Conservation (phyloP, 257 asterid genomes). For the Salvia rosmarinus region DNA sequence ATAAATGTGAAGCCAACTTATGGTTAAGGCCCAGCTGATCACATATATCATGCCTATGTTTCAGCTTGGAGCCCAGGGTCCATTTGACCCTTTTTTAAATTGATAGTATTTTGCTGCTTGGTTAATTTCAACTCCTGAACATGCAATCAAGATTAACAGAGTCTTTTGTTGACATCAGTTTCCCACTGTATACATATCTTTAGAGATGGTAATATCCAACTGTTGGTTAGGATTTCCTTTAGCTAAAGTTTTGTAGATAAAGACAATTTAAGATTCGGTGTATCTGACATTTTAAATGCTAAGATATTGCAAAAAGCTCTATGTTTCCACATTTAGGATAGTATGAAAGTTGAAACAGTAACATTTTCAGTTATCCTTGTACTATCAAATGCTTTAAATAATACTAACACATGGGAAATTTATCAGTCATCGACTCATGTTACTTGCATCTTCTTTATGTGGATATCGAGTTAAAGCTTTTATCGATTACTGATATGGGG, state of each 20-base stretch:
- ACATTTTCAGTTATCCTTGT: slow-evolving; percentile 1
- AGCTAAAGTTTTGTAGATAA: background rate
- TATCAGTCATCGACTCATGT: background rate
- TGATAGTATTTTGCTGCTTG: too few species aligned
- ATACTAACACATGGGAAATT: background rate
- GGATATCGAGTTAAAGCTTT: slow-evolving; percentile 2
- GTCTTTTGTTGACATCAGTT: slow-evolving; percentile 8
- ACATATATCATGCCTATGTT: background rate
- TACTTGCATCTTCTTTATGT: slow-evolving; percentile 2
- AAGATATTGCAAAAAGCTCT: background rate
- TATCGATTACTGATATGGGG: background rate
- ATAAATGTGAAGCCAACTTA: background rate
- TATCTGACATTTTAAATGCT: background rate
- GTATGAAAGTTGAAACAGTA: background rate
- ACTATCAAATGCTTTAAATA: background rate
- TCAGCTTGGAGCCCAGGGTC: too few species aligned
- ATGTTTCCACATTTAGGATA: background rate
- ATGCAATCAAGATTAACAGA: background rate
- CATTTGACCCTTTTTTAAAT: too few species aligned
- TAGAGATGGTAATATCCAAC: slow-evolving; percentile 24
- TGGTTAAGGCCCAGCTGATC: background rate
- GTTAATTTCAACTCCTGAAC: too few species aligned
- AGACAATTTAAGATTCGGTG: background rate
- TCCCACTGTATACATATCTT: slow-evolving; percentile 13
- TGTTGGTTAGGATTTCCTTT: background rate